Evolutionary conservation across 2,329 filamentous ascomycete species (phyloP).

Genomic region (Lojkania enalia): DNA sequence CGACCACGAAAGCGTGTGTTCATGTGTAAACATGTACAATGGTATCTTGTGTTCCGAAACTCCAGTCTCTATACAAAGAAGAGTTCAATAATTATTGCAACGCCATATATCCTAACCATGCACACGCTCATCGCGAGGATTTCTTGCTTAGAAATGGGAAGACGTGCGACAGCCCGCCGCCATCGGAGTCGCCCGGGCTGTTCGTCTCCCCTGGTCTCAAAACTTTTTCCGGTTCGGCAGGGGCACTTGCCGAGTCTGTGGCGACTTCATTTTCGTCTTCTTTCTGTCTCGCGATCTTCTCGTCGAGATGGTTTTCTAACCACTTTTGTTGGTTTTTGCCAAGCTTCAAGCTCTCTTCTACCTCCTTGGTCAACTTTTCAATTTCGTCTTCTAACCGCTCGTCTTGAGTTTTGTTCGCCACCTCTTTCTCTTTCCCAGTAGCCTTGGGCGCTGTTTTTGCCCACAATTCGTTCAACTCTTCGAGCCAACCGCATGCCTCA

Average conservation of each 20-base stretch:
- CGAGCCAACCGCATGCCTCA: conserved; percentile 77
- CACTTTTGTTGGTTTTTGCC: conserved; percentile 35
- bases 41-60: neutral
- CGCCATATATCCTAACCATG: neutral
- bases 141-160: conserved; percentile 34
- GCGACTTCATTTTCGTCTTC: conserved; percentile 3
- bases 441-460: conserved; percentile 59
- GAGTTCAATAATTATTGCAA: neutral
- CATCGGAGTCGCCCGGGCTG: neutral
- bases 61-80: neutral
- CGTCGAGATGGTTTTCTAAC: conserved; percentile 38
- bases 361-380: conserved; percentile 60
- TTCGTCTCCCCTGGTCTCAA: neutral
- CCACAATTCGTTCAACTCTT: conserved; percentile 82
- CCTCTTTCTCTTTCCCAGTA: conserved; percentile 13
- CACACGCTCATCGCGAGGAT: conserved; percentile 49
- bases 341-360: conserved; percentile 57
- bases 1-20: neutral
- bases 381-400: conserved; percentile 62
- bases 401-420: conserved; percentile 53
- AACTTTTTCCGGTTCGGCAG: conserved; percentile 2
- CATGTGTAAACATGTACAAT: neutral
- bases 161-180: conserved; percentile 26
- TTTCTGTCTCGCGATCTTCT: conserved; percentile 28
- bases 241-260: neutral